Conservation (phyloP, 306 rosid species). For the Canavalia gladiata region DNA sequence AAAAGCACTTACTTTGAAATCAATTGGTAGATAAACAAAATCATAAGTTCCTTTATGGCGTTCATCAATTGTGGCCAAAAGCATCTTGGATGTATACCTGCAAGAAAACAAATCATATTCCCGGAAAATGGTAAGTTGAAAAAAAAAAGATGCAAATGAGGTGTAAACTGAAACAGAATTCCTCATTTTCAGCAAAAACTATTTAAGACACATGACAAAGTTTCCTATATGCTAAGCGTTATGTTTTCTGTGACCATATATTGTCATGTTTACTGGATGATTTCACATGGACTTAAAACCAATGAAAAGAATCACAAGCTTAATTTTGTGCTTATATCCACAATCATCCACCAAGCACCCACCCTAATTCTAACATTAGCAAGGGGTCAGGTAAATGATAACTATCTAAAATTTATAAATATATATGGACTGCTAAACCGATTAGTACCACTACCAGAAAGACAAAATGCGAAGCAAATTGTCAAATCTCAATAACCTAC, state of each 20-base stretch:
- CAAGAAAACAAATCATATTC: constrained; percentile 23
- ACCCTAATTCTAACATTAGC: not conserved
- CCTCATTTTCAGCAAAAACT: constrained; percentile 13
- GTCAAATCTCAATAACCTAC: not conserved
- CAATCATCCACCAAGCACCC: not conserved
- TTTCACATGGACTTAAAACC: not conserved
- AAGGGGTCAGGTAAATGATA: not conserved
- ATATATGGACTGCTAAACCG: not conserved
- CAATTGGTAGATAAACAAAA: constrained; percentile 79
- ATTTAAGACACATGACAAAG: not conserved
- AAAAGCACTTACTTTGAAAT: constrained; percentile 67
- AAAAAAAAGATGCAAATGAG: not conserved
- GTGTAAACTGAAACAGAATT: not conserved
- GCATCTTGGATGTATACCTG: constrained; percentile 86
- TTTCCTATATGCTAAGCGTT: not conserved
- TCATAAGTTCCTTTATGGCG: constrained; percentile 74
- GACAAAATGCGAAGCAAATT: not conserved
- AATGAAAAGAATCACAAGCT: constrained; percentile 6
- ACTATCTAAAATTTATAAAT: no score
- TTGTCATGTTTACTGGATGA: no score
- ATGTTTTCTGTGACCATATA: no score
- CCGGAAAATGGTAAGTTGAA: not conserved
- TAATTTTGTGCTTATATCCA: constrained; percentile 12
- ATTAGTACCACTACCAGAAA: not conserved
- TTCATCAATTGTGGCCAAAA: constrained; percentile 72